These are phyloP conservation scores for Priceomyces haplophilus DNA, from an alignment of 805 yeast species.

Conservation along the genomic window DNA sequence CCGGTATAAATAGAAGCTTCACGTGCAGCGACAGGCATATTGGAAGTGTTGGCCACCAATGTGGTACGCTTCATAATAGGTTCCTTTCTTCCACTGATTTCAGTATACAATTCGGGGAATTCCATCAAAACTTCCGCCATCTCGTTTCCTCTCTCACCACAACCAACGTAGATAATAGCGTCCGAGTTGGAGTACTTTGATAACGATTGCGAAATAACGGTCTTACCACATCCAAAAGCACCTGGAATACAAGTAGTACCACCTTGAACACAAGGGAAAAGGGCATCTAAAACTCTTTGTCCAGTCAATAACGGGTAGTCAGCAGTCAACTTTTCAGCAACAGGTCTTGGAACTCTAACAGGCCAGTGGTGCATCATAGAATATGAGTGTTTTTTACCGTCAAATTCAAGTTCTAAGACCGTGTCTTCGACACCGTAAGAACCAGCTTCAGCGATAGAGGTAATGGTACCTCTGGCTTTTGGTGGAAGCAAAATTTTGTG, in stretches of 20 bases:
- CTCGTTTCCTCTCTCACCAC: slow-evolving; percentile 98
- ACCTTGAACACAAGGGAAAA: slow-evolving; percentile 99
- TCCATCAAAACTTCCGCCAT: slow-evolving; percentile 99
- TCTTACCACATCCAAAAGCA: slow-evolving; percentile 99
- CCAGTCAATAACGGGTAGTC: slow-evolving; percentile 96
- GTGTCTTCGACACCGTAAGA: slow-evolving; percentile 88
- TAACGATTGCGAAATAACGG: slow-evolving; percentile 95
- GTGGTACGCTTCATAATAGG: slow-evolving; percentile 99
- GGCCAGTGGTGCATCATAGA: slow-evolving; percentile 99
- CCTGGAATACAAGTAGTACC: slow-evolving; percentile 99
- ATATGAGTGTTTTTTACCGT: slow-evolving; percentile 75
- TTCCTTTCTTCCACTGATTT: slow-evolving; percentile 88
- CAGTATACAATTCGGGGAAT: slow-evolving; percentile 96
- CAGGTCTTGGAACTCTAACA: slow-evolving; percentile 99
- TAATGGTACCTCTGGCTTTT: slow-evolving; percentile 96
- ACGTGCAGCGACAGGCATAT: slow-evolving; percentile 99
- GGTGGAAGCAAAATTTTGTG: slow-evolving; percentile 97
- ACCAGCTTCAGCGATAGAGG: slow-evolving; percentile 85
- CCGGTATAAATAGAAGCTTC: slow-evolving; percentile 99
- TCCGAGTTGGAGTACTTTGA: slow-evolving; percentile 98
- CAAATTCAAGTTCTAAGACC: slow-evolving; percentile 89
- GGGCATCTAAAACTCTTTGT: slow-evolving; percentile 96
- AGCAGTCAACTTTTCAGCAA: slow-evolving; percentile 88
- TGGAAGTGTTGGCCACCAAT: slow-evolving; percentile 96
- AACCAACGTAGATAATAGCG: slow-evolving; percentile 89